Evolutionary conservation across 2,329 filamentous ascomycete species (phyloP).

Genomic region (Didymella pinodella): DNA sequence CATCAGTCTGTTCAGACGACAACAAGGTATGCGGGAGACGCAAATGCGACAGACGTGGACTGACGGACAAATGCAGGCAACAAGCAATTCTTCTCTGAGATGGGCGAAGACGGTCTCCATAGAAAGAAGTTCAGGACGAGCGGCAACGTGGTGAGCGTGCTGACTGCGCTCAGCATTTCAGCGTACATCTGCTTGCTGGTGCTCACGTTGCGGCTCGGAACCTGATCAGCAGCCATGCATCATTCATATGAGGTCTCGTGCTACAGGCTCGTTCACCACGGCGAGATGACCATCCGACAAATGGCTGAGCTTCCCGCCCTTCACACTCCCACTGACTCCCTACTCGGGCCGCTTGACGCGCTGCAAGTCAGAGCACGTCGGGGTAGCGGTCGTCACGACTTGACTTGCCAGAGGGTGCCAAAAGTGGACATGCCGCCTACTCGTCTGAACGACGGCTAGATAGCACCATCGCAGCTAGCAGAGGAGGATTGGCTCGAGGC

Average conservation of each 20-base stretch:
- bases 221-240: constrained; percentile 30
- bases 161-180: constrained; percentile 68
- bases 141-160: constrained; percentile 69
- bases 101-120: constrained; percentile 67
- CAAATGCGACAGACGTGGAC: not conserved
- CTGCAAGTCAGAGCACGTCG: constrained; percentile 4
- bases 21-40: constrained; percentile 64
- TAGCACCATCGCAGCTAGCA: constrained; percentile 6
- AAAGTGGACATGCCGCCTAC: not conserved
- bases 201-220: constrained; percentile 62
- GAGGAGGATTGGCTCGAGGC: constrained; percentile 14
- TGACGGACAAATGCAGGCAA: constrained; percentile 63
- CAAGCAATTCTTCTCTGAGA: constrained; percentile 82
- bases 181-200: constrained; percentile 68
- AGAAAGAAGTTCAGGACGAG: constrained; percentile 70
- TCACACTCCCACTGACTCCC: not conserved
- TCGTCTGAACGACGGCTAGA: constrained; percentile 2
- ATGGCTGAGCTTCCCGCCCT: constrained; percentile 12
- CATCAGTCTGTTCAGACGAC: constrained; percentile 83
- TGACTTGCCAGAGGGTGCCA: constrained; percentile 1
- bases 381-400: constrained; percentile 5
- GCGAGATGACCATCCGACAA: constrained; percentile 1
- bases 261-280: constrained; percentile 1
- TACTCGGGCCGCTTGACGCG: not conserved
- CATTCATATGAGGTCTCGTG: constrained; percentile 11